Evolutionary conservation across 192 early-diverging fungal genomes (phyloP).

Genomic region (Coemansia sp.): DNA sequence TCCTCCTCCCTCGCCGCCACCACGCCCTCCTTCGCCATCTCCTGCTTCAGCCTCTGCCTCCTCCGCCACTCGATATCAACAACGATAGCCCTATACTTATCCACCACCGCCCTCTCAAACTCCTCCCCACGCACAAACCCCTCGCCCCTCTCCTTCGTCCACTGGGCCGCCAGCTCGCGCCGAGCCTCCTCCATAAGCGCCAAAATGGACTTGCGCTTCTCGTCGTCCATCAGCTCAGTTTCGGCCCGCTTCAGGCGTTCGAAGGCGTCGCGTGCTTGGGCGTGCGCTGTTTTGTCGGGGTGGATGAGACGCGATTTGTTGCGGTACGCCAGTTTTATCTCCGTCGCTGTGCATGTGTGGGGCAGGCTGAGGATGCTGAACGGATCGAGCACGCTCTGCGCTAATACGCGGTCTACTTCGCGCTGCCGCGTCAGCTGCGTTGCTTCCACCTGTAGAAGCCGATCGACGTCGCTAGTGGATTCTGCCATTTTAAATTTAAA

Average conservation of each 20-base stretch:
- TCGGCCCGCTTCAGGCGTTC: constrained; percentile 42
- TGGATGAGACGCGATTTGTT: constrained; percentile 43
- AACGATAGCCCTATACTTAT: constrained; percentile 32
- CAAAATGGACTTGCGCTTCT: constrained; percentile 28
- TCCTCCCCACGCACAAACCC: neutral
- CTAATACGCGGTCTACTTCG: constrained; percentile 40
- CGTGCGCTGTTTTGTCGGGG: constrained; percentile 42
- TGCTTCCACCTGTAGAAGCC: constrained; percentile 13
- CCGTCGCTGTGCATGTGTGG: constrained; percentile 19
- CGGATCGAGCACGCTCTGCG: constrained; percentile 34
- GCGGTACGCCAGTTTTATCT: constrained; percentile 41
- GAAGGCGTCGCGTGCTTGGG: constrained; percentile 42
- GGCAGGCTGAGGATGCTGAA: constrained; percentile 35
- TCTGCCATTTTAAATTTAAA: neutral
- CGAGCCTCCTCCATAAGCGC: constrained; percentile 34
- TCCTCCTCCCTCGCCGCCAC: constrained; percentile 26
- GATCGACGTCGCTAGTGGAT: constrained; percentile 7
- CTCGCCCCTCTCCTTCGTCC: constrained; percentile 4
- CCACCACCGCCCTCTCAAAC: constrained; percentile 26
- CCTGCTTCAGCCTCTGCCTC: constrained; percentile 38
- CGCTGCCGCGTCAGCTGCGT: constrained; percentile 25
- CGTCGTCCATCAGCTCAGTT: constrained; percentile 43
- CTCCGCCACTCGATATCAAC: constrained; percentile 48
- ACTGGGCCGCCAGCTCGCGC: constrained; percentile 31
- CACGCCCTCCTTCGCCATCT: constrained; percentile 39